These are phyloP conservation scores for Schizochytrium sp. DNA, from an alignment of 108 stramenopile genomes.

Conservation along the genomic window DNA sequence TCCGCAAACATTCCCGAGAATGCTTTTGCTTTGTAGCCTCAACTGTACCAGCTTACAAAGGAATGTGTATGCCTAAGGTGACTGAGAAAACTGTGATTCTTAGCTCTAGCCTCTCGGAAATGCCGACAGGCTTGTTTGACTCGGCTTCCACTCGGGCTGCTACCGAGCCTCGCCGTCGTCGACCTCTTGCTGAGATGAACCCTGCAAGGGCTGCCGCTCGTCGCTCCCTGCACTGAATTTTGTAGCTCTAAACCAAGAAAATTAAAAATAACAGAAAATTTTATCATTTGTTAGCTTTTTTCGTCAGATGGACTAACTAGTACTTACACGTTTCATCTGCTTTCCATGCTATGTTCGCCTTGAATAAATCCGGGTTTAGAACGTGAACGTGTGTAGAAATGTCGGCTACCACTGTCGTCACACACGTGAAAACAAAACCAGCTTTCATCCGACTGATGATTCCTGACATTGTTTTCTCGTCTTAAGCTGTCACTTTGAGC, in stretches of 20 bases:
- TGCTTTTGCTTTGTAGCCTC: background rate
- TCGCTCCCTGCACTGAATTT: too few species aligned
- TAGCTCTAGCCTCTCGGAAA: background rate
- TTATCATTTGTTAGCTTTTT: background rate
- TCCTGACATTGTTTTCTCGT: background rate
- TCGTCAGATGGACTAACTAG: background rate
- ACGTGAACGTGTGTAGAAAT: background rate
- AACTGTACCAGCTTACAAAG: background rate
- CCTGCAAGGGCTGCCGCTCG: too few species aligned
- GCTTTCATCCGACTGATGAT: background rate
- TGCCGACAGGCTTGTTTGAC: background rate
- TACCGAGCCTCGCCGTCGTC: background rate
- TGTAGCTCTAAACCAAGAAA: too few species aligned
- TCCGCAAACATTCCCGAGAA: background rate
- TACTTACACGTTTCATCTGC: slow-evolving; percentile 11
- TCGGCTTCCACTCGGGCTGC: background rate
- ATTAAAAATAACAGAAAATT: background rate
- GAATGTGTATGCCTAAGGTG: background rate
- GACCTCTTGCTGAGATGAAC: background rate
- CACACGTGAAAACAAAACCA: background rate
- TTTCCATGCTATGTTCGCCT: slow-evolving; percentile 3
- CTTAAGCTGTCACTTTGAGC: background rate
- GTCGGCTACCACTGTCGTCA: background rate
- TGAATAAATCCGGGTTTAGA: slow-evolving; percentile 4
- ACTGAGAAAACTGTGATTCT: background rate